These are phyloP conservation scores for Serendipita sp. DNA, from an alignment of 768 basidiomycete genomes.

Conservation along the genomic window DNA sequence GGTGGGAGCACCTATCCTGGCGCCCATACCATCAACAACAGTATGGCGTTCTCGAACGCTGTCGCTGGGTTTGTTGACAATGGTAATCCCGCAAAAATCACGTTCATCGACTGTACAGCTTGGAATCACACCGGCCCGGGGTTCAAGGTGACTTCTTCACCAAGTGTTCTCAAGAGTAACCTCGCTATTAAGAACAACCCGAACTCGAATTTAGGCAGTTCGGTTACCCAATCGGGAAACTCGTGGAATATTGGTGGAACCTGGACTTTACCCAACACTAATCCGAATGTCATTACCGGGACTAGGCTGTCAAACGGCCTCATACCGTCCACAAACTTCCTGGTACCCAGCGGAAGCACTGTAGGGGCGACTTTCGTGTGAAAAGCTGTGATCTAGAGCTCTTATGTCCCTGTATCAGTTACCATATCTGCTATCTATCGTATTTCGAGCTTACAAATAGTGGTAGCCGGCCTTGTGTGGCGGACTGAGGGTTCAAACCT, in stretches of 20 bases:
- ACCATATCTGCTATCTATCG: too few species aligned
- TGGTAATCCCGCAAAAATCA: not conserved
- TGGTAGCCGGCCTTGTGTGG: too few species aligned
- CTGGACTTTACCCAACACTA: not conserved
- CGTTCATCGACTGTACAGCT: slow-evolving; percentile 7
- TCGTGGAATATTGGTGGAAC: slow-evolving; percentile 7
- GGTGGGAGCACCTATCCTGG: not conserved
- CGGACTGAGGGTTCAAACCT: too few species aligned
- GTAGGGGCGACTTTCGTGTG: not conserved
- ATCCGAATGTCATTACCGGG: not conserved
- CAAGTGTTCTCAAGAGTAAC: not conserved
- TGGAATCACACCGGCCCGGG: slow-evolving; percentile 6
- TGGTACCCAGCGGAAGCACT: not conserved
- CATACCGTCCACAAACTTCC: not conserved
- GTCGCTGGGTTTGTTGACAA: slow-evolving; percentile 8
- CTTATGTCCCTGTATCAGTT: too few species aligned
- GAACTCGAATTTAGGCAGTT: slow-evolving; percentile 5
- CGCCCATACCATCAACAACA: slow-evolving; percentile 5
- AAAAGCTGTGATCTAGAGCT: too few species aligned
- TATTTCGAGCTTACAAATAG: too few species aligned
- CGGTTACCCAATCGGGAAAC: slow-evolving; percentile 7
- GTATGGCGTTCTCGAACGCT: slow-evolving; percentile 7
- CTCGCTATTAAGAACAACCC: slow-evolving; percentile 6
- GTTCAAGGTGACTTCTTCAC: slow-evolving; percentile 1
- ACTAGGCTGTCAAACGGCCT: not conserved